Base-by-base conservation (phyloP, 2,329 filamentous ascomycete genomes). In the Trematosphaeria pertusa region DNA sequence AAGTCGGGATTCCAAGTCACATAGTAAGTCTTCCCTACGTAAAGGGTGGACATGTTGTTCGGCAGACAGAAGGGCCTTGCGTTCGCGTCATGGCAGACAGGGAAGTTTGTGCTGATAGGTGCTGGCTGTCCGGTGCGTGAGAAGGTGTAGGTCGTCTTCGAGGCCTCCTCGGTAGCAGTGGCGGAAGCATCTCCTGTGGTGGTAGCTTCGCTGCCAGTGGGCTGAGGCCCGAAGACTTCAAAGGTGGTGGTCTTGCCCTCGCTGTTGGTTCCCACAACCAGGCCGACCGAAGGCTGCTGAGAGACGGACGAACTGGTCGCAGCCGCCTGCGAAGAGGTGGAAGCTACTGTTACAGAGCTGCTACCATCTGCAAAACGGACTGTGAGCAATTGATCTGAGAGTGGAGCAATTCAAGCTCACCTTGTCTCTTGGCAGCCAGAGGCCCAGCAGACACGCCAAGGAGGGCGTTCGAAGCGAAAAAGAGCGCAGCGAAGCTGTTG, bases 11-110 rank as follows among this genome's bases (percentile, higher is more conserved):
- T 61, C 63, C 63, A 65, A 2, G 58, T 65, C 11, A 57, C 58
- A 32, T 72, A 73, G 55, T 74, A 73, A 2, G 65, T 72, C 20
- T 68, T 66, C 37, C 63, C 72, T n/a, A 69, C 62, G 26, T 67
- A 62, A n/a, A 74, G 51, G 8, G 65, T 56, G 2, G 63, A 58
- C 19, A 57, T 59, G 56, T 74, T 61, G 26, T 53, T 54, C 6
- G 72, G 72, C 17, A 67, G 59, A 48, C 71, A 74, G 44, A 74
- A 72, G 4, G 70, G 68, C 15, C 60, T 54, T 11, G 48, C 22
- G 30, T 56, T 47, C 7, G 52, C 32, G 37, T 64, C 35, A 20
- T 48, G 35, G 43, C 71, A 74, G 36, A 60, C 39, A 6, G 67
- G 65, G 35, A 73, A 72, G 21, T 60, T 59, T 7, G 59, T 61